Evolutionary conservation across 257 asterid genomes (phyloP).

Genomic region (Leptodermis oblonga): DNA sequence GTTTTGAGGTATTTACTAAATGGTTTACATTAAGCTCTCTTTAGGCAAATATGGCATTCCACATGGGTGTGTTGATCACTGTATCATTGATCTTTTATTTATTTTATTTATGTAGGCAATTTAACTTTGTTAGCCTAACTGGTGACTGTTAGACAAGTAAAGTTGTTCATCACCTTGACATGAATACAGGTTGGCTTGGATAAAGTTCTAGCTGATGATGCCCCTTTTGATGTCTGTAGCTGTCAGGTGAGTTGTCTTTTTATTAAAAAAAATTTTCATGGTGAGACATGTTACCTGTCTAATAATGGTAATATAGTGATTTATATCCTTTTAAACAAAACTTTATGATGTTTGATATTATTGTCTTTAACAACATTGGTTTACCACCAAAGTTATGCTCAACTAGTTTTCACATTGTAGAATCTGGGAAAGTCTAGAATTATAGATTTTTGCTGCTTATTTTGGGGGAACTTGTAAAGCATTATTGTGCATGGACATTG

Average conservation of each 20-base stretch:
- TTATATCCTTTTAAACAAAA: background rate
- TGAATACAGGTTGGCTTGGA: constrained; percentile 71
- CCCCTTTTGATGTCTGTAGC: constrained; percentile 90
- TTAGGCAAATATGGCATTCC: background rate
- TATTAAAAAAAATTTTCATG: too few species aligned
- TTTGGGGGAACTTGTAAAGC: background rate
- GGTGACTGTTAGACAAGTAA: background rate
- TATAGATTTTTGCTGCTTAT: background rate
- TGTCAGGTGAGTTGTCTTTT: constrained; percentile 62
- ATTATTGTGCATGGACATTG: background rate
- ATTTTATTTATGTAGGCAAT: too few species aligned
- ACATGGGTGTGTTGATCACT: background rate
- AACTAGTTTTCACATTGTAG: background rate
- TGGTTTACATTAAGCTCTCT: background rate
- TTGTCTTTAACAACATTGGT: background rate
- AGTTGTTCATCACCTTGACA: constrained; percentile 11
- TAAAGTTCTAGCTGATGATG: too few species aligned
- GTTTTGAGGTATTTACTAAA: constrained; percentile 9
- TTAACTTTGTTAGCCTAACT: background rate
- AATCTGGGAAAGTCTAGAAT: background rate
- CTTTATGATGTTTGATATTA: background rate
- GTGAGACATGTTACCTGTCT: background rate
- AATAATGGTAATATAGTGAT: background rate
- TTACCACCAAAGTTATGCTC: background rate
- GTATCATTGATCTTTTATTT: background rate